phyloP scores from a whole-genome alignment of 1,139 yeast species.

The Sugiyamaella paludigena region DNA sequence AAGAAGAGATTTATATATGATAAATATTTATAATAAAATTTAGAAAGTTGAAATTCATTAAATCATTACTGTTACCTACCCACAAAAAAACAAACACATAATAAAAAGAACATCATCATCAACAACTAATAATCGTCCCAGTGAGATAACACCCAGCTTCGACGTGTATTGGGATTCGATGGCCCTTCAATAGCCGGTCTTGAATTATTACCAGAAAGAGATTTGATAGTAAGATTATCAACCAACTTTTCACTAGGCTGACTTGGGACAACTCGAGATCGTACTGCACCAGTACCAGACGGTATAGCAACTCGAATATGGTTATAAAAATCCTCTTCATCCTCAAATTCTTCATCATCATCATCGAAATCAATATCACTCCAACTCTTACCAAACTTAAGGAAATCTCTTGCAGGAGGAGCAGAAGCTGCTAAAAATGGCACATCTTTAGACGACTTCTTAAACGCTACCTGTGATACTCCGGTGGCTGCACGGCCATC shows the following conservation, averaged over 20 bases:
- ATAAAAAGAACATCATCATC: not conserved
- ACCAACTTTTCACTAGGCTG: not conserved
- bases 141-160: constrained; percentile 7
- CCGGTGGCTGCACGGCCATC: no score
- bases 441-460: not conserved
- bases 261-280: not conserved
- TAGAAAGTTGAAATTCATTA: no score
- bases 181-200: constrained; percentile 1
- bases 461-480: no score
- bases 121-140: constrained; percentile 3
- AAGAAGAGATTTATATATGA: no score
- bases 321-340: constrained; percentile 7
- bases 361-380: constrained; percentile 35
- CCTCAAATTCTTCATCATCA: constrained; percentile 28
- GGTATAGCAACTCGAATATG: constrained; percentile 4
- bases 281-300: constrained; percentile 6
- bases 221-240: not conserved
- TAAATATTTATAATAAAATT: no score
- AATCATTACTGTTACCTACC: not conserved
- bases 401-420: constrained; percentile 24
- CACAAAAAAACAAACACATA: constrained; percentile 1
- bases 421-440: constrained; percentile 16
- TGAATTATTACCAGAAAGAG: not conserved
- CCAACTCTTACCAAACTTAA: constrained; percentile 38
- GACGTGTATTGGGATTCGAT: constrained; percentile 4